Base-by-base conservation (phyloP, 345 rosid species). In the Nephelium lappaceum region DNA sequence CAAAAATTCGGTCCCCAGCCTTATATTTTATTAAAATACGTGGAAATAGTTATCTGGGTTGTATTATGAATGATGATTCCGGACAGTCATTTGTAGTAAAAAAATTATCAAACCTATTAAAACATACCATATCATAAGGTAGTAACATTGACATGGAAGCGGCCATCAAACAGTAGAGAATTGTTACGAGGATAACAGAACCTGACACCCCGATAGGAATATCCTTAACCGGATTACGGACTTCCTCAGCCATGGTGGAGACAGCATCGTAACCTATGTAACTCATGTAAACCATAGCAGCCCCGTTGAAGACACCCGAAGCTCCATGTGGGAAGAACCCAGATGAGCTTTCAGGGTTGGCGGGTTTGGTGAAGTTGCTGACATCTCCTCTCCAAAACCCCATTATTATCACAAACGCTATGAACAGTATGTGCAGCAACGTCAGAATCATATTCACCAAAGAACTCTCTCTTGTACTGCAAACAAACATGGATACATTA, bases 261-360 rank as follows among this genome's bases (percentile, higher is more conserved):
- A 95, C 97, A 77, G 98, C 96, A 80, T 95, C 99, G 88, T 95
- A 95, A 6, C 99, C 99, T 0, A 95, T 95, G 62, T 95, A 95
- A 70, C 99, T 93, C 43, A 95, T 0, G 47, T 93, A 95, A 18
- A 95, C 99, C 92, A 84, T 77, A 0, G 98, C 92, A 0, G 99
- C 97, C 27, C 96, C 99, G 11, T 85, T 87, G 78, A 95, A 90
- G 25, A 91, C 97, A 0, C 99, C 99, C 7, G 89, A 42, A 39
- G 78, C 89, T 10, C 98, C 99, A 51, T 81, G 77, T 2, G 99
- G 97, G 43, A 86, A 88, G 77, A 95, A 93, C 7, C 99, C 99
- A 0, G 92, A 89, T 3, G 93, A 90, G 45, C 81, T 58, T 2
- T 79, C 68, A 39, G 93, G 86, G 69, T 92, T 78, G 9, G 80